Evolutionary conservation across 768 basidiomycete genomes (phyloP).

Genomic region (Cantharellus cinnabarinus): DNA sequence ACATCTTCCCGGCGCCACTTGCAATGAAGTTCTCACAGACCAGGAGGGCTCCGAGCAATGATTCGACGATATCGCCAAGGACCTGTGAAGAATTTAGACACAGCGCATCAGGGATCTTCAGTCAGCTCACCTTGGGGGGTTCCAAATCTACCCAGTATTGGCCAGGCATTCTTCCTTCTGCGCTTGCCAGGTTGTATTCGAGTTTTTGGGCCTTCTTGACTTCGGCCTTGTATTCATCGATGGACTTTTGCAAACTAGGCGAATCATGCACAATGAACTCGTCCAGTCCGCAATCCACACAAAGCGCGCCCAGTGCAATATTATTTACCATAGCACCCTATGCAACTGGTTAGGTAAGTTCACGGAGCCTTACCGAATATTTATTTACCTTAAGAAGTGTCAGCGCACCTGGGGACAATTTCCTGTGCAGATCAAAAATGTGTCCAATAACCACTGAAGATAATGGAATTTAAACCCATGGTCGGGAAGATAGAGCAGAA

Average conservation of each 20-base stretch:
- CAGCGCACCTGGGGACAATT: constrained; percentile 53
- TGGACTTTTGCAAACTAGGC: constrained; percentile 26
- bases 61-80: constrained; percentile 52
- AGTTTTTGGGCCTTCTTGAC: constrained; percentile 22
- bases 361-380: neutral
- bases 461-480: neutral
- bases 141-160: constrained; percentile 67
- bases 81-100: neutral
- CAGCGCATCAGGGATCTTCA: neutral
- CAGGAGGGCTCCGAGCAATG: constrained; percentile 58
- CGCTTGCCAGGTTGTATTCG: constrained; percentile 27
- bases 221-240: constrained; percentile 32
- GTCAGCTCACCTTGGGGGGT: constrained; percentile 41
- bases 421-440: constrained; percentile 41
- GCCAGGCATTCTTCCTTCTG: constrained; percentile 32
- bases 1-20: constrained; percentile 40
- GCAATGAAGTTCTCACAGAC: constrained; percentile 53
- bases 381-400: constrained; percentile 48
- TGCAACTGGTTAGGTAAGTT: neutral
- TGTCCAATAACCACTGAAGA: constrained; percentile 48
- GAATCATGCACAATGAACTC: constrained; percentile 40
- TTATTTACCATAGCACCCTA: constrained; percentile 80
- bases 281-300: constrained; percentile 46
- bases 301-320: constrained; percentile 51
- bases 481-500: neutral